A percentile compares a stretch with the other conserved stretches of the same genome.
These are phyloP conservation scores for Trichoderma polysporum DNA, from an alignment of 2,329 filamentous ascomycete species.

Conservation along the genomic window DNA sequence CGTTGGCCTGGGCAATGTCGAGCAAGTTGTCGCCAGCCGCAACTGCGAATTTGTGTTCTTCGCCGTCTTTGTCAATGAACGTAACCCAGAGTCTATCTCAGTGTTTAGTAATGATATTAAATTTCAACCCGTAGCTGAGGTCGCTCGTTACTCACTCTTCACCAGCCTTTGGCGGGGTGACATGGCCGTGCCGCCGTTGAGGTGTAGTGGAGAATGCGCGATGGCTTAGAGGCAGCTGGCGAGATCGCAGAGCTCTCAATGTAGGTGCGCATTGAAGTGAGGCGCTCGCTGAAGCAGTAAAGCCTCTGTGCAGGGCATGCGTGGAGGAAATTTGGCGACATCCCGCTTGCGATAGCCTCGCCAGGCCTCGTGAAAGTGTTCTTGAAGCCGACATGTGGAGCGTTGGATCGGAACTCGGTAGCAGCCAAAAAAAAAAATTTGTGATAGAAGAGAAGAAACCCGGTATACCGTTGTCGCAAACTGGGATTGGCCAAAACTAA, in stretches of 20 bases:
- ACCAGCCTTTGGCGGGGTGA: slow-evolving; percentile 80
- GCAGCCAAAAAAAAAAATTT: not conserved
- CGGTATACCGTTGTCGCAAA: not conserved
- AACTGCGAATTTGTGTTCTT: slow-evolving; percentile 74
- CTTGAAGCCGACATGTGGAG: slow-evolving; percentile 35
- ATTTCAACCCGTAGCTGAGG: not conserved
- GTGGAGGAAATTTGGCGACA: slow-evolving; percentile 33
- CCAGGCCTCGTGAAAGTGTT: slow-evolving; percentile 34
- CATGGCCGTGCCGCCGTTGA: slow-evolving; percentile 68
- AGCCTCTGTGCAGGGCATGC: slow-evolving; percentile 24
- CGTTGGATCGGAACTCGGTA: not conserved
- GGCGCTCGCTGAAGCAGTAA: slow-evolving; percentile 12
- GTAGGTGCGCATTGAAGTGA: slow-evolving; percentile 27
- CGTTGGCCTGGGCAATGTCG: slow-evolving; percentile 91
- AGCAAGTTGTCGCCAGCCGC: slow-evolving; percentile 87
- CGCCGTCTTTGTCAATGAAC: slow-evolving; percentile 88
- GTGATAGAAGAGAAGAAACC: not conserved
- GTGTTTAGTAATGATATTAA: slow-evolving; percentile 15
- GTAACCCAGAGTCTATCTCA: slow-evolving; percentile 75
- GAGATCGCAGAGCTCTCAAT: not conserved
- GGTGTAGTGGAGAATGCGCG: slow-evolving; percentile 67
- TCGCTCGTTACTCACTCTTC: slow-evolving; percentile 71
- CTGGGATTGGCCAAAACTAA: not conserved
- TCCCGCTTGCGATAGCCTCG: slow-evolving; percentile 34
- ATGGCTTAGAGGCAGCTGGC: slow-evolving; percentile 25